Evolutionary conservation across 495 filamentous ascomycete genomes (phyloP).

Genomic region (Lepraria neglecta): DNA sequence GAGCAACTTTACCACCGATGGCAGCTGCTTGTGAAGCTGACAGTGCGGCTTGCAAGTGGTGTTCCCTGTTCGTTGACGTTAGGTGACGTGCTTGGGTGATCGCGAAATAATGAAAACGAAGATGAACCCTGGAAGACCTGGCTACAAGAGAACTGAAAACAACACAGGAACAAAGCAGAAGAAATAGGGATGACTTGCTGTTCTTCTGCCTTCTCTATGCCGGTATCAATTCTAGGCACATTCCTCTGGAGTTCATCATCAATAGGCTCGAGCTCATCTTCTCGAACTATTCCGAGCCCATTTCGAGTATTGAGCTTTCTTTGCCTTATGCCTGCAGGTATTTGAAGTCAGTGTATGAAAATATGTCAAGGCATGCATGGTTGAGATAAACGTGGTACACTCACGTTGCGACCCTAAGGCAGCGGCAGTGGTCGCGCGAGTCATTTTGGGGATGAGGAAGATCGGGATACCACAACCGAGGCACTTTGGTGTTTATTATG

Average conservation of each 20-base stretch:
- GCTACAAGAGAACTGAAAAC: slow-evolving; percentile 26
- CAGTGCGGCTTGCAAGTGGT: slow-evolving; percentile 93
- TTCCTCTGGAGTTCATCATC: slow-evolving; percentile 62
- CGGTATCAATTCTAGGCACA: slow-evolving; percentile 82
- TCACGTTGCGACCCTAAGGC: slow-evolving; percentile 9
- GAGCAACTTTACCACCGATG: slow-evolving; percentile 62
- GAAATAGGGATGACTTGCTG: slow-evolving; percentile 58
- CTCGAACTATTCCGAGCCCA: slow-evolving; percentile 73
- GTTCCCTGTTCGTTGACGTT: slow-evolving; percentile 59
- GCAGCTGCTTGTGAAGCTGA: slow-evolving; percentile 61
- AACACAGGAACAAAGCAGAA: slow-evolving; percentile 26
- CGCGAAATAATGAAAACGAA: slow-evolving; percentile 9
- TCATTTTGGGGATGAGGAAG: neutral
- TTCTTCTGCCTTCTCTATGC: slow-evolving; percentile 94
- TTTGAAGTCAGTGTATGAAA: neutral
- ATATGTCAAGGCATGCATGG: neutral
- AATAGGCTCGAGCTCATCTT: slow-evolving; percentile 76
- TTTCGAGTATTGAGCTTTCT: slow-evolving; percentile 68
- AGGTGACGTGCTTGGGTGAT: slow-evolving; percentile 23
- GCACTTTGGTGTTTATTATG: neutral
- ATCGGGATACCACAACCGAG: too few species aligned
- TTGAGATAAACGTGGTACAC: neutral
- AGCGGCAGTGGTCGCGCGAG: neutral
- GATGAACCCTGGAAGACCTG: neutral
- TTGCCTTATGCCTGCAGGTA: slow-evolving; percentile 16